Evolutionary conservation across 202 grass and related monocot species (phyloP).

Genomic region (Panicum virgatum): DNA sequence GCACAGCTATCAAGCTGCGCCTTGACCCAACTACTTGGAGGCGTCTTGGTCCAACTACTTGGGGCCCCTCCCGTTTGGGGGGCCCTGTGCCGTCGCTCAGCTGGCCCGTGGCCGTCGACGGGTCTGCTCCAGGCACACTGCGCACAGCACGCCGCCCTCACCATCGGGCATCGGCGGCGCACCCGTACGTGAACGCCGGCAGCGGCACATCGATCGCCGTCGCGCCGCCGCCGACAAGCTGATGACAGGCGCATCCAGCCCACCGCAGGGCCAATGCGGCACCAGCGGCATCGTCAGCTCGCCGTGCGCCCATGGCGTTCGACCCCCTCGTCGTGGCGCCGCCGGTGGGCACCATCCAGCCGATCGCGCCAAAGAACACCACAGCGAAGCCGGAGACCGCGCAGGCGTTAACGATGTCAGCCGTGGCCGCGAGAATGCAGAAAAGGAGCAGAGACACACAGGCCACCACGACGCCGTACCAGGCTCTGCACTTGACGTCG

Average conservation of each 20-base stretch:
- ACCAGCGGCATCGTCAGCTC: not conserved
- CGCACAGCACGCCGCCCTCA: not conserved
- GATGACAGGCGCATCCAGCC: not conserved
- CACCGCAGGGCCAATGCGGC: no score
- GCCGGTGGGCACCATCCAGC: not conserved
- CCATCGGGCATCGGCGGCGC: not conserved
- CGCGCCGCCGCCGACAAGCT: no score
- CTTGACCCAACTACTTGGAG: no score
- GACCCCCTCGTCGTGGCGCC: not conserved
- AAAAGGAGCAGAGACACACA: conserved; percentile 31
- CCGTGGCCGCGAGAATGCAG: conserved; percentile 12
- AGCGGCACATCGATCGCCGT: not conserved
- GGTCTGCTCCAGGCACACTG: conserved; percentile 40
- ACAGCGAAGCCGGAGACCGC: not conserved
- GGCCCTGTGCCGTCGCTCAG: no score
- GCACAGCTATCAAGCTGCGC: no score
- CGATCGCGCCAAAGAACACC: not conserved
- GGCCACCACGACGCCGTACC: conserved; percentile 8
- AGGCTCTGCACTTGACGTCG: not conserved
- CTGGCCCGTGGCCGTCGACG: no score
- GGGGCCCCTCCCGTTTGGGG: no score
- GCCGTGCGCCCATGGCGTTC: not conserved
- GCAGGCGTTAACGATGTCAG: not conserved
- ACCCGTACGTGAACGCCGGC: conserved; percentile 1
- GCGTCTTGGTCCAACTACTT: no score